A percentile compares a stretch with the other conserved stretches of the same genome.
phyloP scores from a whole-genome alignment of 2,329 filamentous ascomycete genomes.

The Claviceps spartinae region DNA sequence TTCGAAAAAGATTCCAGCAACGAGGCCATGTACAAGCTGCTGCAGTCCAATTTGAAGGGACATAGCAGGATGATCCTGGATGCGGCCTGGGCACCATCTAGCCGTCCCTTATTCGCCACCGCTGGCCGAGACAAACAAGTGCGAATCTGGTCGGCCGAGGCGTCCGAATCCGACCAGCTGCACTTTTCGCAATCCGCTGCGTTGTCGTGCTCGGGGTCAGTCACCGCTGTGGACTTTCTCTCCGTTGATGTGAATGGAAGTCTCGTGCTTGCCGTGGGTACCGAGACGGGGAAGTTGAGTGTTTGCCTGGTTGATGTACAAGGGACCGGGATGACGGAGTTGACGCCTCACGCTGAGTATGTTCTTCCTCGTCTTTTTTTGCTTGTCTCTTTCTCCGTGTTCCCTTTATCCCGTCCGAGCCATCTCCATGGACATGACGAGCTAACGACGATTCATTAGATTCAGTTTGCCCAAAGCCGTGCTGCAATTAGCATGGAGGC shows the following conservation, averaged over 20 bases:
- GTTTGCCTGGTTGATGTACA: constrained; percentile 28
- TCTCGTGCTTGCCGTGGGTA: constrained; percentile 41
- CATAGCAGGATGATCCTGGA: constrained; percentile 89
- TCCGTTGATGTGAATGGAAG: constrained; percentile 17
- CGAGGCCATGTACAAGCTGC: constrained; percentile 36
- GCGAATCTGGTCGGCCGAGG: constrained; percentile 47
- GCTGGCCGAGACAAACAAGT: constrained; percentile 81
- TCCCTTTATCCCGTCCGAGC: not conserved
- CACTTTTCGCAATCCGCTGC: constrained; percentile 39
- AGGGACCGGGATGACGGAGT: constrained; percentile 23
- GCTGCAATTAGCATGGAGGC: constrained; percentile 57
- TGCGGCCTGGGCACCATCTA: constrained; percentile 62
- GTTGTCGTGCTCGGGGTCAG: constrained; percentile 42
- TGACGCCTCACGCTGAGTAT: constrained; percentile 25
- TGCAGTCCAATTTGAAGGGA: constrained; percentile 63
- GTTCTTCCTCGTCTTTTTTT: constrained; percentile 7
- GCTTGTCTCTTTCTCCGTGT: not conserved
- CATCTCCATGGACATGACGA: not conserved
- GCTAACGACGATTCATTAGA: constrained; percentile 12
- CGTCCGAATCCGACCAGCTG: constrained; percentile 15
- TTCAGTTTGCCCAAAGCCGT: constrained; percentile 46
- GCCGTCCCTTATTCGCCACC: constrained; percentile 56
- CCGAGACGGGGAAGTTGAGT: constrained; percentile 37
- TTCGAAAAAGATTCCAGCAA: constrained; percentile 42
- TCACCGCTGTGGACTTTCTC: constrained; percentile 60